Evolutionary conservation across 495 filamentous ascomycete species (phyloP), one percentile per base, ranked within the genome.

Genomic region (Annulohypoxylon bovei): DNA sequence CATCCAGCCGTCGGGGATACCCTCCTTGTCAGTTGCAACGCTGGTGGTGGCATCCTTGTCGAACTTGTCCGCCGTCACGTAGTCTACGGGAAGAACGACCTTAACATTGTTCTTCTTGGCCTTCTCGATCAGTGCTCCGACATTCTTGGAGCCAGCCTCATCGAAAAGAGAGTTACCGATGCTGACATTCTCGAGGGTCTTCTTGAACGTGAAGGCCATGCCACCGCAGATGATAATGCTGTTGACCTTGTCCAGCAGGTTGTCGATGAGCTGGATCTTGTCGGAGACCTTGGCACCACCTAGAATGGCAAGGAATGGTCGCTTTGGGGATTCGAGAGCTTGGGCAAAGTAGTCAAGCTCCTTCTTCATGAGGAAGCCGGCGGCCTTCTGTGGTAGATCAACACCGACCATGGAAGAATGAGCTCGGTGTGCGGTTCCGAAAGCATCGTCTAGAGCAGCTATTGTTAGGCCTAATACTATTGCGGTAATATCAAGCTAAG

Each of bases 141-240:
- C 96, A 18, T 91, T 97, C 91, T 98, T 94, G 85, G 91, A 88
- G 60, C 95, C 95, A 18, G 89, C 92, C 83, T 98, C 94, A 78
- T 99, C 95, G 80, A 97, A 99, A 60, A 98, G 87, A 44, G 88
- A 92, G 86, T 89, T 93, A 53, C 95, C 95, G 71, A 99, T 99
- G 82, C 89, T 86, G 59, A 99, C 89, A 76, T 86, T 84, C 82
- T 98, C 89, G 39, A 98, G 86, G 39, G 93, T 95, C 88, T 99
- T 99, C 90, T 98, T 98, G 89, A 99, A 98, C 67, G 95, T 99
- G 88, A 98, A 99, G 28, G 95, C 93, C 95, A 99, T 99, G 70
- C 91, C 95, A 70, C 95, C 95, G 77, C 94, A 97, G 84, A 99
- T 92, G 81, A 98, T 91, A 70, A 99, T 88, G 80, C 89, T 94